A percentile compares a stretch with the other conserved stretches of the same genome.
phyloP scores from a whole-genome alignment of 2,329 filamentous ascomycete species.

The Periconia digitata region DNA sequence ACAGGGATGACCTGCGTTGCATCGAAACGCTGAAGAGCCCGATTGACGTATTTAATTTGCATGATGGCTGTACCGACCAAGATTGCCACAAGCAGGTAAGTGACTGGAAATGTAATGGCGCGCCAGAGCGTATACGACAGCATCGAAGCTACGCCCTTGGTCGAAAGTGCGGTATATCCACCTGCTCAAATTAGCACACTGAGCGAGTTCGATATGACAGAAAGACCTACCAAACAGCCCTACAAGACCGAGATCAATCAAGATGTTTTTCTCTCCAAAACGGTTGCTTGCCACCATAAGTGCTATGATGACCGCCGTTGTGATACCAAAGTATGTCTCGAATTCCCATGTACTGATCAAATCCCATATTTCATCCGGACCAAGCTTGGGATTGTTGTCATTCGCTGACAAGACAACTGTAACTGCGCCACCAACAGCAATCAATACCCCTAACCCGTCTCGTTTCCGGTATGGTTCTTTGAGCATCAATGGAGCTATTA shows the following conservation, averaged over 20 bases:
- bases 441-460: constrained; percentile 84
- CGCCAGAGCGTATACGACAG: constrained; percentile 87
- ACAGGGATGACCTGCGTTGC: constrained; percentile 98
- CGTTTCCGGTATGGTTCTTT: constrained; percentile 84
- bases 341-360: constrained; percentile 88
- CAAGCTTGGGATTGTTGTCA: constrained; percentile 84
- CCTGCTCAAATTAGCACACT: constrained; percentile 48
- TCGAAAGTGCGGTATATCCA: constrained; percentile 94
- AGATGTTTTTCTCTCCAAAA: constrained; percentile 82
- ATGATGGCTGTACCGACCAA: constrained; percentile 84
- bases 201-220: background rate
- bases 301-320: constrained; percentile 68
- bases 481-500: constrained; percentile 92
- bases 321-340: constrained; percentile 83
- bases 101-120: constrained; percentile 87
- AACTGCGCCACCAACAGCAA: constrained; percentile 85
- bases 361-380: constrained; percentile 85
- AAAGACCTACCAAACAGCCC: constrained; percentile 75
- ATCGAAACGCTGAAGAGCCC: constrained; percentile 85
- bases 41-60: constrained; percentile 97
- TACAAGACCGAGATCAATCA: constrained; percentile 91
- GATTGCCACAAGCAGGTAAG: constrained; percentile 79
- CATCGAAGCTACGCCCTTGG: constrained; percentile 94
- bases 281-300: constrained; percentile 81
- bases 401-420: constrained; percentile 91